Conservation (phyloP, 2,329 filamentous ascomycete genomes). For the Paramyrothecium sp. region DNA sequence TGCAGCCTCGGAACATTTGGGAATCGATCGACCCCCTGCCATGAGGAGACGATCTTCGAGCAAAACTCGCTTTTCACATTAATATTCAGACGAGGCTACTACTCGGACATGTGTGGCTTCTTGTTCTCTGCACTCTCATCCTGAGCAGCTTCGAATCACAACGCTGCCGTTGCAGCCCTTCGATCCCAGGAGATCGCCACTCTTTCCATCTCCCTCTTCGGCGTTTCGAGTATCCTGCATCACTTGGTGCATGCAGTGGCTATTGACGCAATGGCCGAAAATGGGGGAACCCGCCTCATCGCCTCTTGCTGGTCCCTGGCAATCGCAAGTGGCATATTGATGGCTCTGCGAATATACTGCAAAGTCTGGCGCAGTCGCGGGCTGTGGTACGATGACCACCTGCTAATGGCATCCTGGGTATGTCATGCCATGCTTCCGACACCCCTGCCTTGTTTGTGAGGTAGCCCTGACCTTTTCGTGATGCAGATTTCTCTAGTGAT, state of each 20-base stretch:
- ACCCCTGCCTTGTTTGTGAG: background rate
- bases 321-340: slow-evolving; percentile 17
- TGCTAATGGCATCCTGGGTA: slow-evolving; percentile 33
- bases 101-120: no score
- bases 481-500: slow-evolving; percentile 22
- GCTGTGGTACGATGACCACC: slow-evolving; percentile 35
- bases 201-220: no score
- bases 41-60: no score
- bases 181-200: no score
- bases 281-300: slow-evolving; percentile 24
- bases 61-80: no score
- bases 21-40: no score
- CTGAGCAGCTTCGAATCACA: no score
- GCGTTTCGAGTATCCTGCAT: no score
- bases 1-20: no score
- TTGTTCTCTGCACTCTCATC: no score
- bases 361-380: slow-evolving; percentile 31
- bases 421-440: slow-evolving; percentile 7
- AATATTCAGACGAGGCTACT: no score
- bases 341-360: slow-evolving; percentile 33
- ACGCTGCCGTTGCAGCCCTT: no score
- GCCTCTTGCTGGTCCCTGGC: slow-evolving; percentile 28
- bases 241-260: background rate
- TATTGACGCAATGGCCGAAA: slow-evolving; percentile 13
- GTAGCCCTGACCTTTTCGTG: background rate